Conservation (phyloP, 306 rosid species). For the Mucuna pruriens region DNA sequence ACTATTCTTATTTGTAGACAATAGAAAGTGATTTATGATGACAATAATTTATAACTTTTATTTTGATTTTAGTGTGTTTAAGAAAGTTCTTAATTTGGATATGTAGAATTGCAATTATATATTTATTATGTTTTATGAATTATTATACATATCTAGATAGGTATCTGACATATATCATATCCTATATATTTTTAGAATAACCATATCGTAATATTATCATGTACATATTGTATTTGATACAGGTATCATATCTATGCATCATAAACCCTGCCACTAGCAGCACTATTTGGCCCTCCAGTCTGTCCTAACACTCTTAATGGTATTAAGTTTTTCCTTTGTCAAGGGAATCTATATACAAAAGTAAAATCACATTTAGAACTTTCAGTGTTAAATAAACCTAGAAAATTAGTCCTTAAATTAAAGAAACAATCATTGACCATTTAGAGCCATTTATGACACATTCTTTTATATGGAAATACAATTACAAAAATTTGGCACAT, state of each 20-base stretch:
- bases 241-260: neutral
- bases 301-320: neutral
- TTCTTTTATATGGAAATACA: constrained; percentile 21
- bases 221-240: neutral
- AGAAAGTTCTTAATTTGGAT: neutral
- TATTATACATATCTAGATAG: neutral
- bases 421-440: constrained; percentile 18
- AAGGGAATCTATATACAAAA: neutral
- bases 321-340: neutral
- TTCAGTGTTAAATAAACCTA: constrained; percentile 30
- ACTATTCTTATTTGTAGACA: neutral
- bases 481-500: constrained; percentile 23
- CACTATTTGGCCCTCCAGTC: neutral
- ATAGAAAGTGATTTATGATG: neutral
- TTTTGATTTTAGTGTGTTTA: neutral
- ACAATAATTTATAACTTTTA: neutral
- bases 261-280: neutral
- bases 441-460: constrained; percentile 20
- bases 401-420: neutral
- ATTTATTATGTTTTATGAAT: neutral
- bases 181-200: neutral
- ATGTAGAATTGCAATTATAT: neutral
- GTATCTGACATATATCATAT: neutral
- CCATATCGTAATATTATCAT: too few relatives aligned
- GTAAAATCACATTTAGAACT: constrained; percentile 21